Conservation (phyloP, 108 stramenopile genomes). For the Cyclotella choctawhatcheeana region DNA sequence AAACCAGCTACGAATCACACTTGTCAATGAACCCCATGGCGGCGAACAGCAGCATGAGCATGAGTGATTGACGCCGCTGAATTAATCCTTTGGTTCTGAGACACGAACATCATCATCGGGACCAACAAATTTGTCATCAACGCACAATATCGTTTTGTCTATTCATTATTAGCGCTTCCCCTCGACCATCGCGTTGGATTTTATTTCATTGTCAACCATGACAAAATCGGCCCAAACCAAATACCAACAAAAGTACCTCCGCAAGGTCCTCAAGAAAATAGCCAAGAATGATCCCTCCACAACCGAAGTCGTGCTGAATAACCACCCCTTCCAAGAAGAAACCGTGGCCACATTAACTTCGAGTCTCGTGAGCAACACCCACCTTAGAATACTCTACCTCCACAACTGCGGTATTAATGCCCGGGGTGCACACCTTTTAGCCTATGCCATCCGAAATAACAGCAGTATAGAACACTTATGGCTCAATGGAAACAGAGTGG, state of each 20-base stretch:
- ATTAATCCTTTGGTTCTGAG: too few species aligned
- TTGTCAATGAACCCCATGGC: too few species aligned
- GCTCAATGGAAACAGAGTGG: slow-evolving; percentile 45
- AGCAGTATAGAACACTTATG: slow-evolving; percentile 32
- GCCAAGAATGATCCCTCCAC: slow-evolving; percentile 25
- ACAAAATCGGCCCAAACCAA: background rate
- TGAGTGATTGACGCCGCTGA: too few species aligned
- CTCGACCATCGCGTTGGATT: too few species aligned
- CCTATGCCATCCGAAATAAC: slow-evolving; percentile 37
- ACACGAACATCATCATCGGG: too few species aligned
- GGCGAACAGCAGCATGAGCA: too few species aligned
- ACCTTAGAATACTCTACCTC: slow-evolving; percentile 33
- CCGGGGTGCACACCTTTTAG: slow-evolving; percentile 40
- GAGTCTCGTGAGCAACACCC: slow-evolving; percentile 25
- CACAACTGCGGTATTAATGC: slow-evolving; percentile 27
- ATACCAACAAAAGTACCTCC: slow-evolving; percentile 19
- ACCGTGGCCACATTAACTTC: slow-evolving; percentile 20
- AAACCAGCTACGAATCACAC: too few species aligned
- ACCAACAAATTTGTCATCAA: too few species aligned
- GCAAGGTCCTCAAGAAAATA: slow-evolving; percentile 25
- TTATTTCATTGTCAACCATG: background rate
- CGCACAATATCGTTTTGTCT: too few species aligned
- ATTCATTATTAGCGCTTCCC: too few species aligned
- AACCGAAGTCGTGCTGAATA: slow-evolving; percentile 31
- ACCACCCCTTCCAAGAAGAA: slow-evolving; percentile 21